Evolutionary conservation across 371 early-diverging fungal species (phyloP), one percentile per base, ranked within the genome.

Genomic region (Dichotomocladium elegans): DNA sequence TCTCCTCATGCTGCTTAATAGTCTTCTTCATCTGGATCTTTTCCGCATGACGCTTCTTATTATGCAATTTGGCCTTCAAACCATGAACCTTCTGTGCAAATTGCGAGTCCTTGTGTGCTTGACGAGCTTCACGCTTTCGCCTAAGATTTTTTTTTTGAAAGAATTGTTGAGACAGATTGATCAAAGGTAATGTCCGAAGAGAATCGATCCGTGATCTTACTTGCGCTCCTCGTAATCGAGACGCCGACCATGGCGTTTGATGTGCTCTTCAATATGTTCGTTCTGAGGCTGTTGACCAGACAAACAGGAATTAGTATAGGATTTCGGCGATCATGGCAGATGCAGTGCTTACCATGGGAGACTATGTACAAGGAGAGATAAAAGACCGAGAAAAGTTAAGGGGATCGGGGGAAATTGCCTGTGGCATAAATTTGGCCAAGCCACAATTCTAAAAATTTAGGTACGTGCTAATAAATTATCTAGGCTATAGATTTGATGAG

Each of bases 1-100:
- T 92, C 64, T 96, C 94, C 66, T 97, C 95, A 76, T 95, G 95
- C 80, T 93, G 91, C 74, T 97, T 96, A 65, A 99, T 89, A 17
- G 96, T 94, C 84, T 99, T 99, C 87, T 99, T 98, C 93, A 99
- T 95, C 80, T 99, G 95, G 65, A 99, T 96, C 93, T 99, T 99
- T 74, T 99, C 96, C n/a, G 88, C 82, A 72, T 93, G 93, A 56
- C 97, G 86, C 82, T 98, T 97, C 91, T 98, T 97, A 81, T 98
- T 95, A 83, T 94, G 92, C 69, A 99, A 73, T 86, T 98, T 99
- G 60, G 99, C 99, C 85, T 94, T 95, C 56, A 97, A 75, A 53
- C 99, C 99, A 74, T 93, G 95, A 43, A 99, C 89, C 86, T 94
- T 97, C 64, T 95, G 93, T 8, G 99, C 97, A 63, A 83, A 86